A percentile compares a stretch with the other conserved stretches of the same genome.
phyloP scores from a whole-genome alignment of 257 asterid genomes.

The Solanum sitiens region DNA sequence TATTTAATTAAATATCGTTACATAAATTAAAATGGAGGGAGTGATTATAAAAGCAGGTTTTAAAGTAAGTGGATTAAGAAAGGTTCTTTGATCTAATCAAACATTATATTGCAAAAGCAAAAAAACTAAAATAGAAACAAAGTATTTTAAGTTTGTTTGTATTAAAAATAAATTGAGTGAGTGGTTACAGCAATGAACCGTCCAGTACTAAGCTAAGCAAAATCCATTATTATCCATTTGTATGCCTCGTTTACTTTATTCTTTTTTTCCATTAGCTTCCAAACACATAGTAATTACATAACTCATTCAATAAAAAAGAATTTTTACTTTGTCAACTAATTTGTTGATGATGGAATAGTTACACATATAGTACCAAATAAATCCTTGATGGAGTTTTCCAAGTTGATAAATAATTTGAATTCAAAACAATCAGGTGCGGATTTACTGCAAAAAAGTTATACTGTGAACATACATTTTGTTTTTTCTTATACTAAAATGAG shows the following conservation, averaged over 20 bases:
- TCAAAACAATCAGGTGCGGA: neutral
- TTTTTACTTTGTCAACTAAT: neutral
- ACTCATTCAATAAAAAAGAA: neutral
- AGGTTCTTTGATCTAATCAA: neutral
- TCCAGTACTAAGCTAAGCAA: neutral
- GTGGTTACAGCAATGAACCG: neutral
- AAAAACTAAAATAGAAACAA: neutral
- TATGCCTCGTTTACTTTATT: neutral
- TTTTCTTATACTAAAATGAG: neutral
- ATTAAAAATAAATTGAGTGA: neutral
- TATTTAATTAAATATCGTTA: no score
- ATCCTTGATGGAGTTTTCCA: neutral
- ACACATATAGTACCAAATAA: neutral
- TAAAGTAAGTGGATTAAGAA: neutral
- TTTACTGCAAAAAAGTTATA: neutral
- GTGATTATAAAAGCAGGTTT: neutral
- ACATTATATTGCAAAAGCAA: neutral
- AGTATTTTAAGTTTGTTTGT: neutral
- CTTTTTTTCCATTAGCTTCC: neutral
- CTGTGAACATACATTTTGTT: neutral
- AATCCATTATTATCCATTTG: neutral
- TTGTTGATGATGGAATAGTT: neutral
- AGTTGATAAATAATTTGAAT: neutral
- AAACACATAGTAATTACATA: neutral
- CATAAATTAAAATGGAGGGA: no score